These are phyloP conservation scores for Diplodia corticola DNA, from an alignment of 2,329 filamentous ascomycete genomes.

Conservation along the genomic window DNA sequence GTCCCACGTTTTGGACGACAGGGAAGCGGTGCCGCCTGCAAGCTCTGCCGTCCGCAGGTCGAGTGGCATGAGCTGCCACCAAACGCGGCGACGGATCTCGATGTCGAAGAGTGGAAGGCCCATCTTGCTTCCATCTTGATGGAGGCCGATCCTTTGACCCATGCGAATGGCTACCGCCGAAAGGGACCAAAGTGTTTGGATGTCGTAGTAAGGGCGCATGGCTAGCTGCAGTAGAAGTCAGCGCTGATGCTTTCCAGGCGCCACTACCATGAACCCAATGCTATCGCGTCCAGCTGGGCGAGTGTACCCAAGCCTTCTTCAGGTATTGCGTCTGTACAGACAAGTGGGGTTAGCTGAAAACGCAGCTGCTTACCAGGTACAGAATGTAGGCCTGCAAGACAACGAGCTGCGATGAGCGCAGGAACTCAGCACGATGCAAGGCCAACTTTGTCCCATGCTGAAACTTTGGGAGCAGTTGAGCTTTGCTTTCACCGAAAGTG, in stretches of 20 bases:
- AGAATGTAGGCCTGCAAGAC: conserved; percentile 68
- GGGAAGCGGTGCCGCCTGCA: conserved; percentile 51
- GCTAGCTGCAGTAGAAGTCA: conserved; percentile 39
- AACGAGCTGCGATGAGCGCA: conserved; percentile 64
- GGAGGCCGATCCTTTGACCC: conserved; percentile 61
- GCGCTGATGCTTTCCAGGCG: not conserved
- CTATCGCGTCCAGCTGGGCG: not conserved
- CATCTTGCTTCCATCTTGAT: conserved; percentile 57
- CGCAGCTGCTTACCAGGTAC: conserved; percentile 57
- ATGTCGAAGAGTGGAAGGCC: conserved; percentile 58
- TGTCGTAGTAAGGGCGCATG: conserved; percentile 46
- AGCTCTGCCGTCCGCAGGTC: conserved; percentile 59
- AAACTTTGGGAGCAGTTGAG: conserved; percentile 54
- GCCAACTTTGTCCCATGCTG: conserved; percentile 63
- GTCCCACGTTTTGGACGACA: conserved; percentile 41
- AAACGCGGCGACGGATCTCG: conserved; percentile 62
- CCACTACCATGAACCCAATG: not conserved
- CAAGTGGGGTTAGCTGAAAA: not conserved
- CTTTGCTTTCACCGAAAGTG: conserved; percentile 57
- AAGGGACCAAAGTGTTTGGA: conserved; percentile 63
- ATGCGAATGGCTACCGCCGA: conserved; percentile 63
- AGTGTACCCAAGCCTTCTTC: not conserved
- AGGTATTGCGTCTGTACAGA: no score
- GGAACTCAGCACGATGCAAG: conserved; percentile 65
- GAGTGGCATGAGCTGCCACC: conserved; percentile 64